Evolutionary conservation across 305 asterid genomes (phyloP).

Genomic region (Striga hermonthica): DNA sequence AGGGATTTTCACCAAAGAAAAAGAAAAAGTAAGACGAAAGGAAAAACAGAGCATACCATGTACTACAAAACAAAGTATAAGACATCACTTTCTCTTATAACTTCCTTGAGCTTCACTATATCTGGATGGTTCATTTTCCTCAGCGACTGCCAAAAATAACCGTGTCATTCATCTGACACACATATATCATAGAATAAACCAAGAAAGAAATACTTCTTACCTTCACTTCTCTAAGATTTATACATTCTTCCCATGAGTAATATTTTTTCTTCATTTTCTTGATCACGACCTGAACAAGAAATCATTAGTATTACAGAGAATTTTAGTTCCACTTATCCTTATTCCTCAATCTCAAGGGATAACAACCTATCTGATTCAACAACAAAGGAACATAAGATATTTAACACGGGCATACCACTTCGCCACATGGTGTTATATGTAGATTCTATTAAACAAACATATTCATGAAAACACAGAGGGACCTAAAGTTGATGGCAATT

Average conservation of each 20-base stretch:
- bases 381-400: background rate
- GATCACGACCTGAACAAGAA: slow-evolving; percentile 71
- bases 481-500: no score
- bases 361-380: background rate
- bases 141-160: slow-evolving; percentile 60
- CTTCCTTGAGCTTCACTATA: slow-evolving; percentile 92
- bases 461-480: no score
- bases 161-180: slow-evolving; percentile 16
- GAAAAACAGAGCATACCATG: background rate
- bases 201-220: slow-evolving; percentile 35
- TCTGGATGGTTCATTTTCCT: slow-evolving; percentile 91
- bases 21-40: background rate
- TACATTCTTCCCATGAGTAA: slow-evolving; percentile 95
- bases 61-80: slow-evolving; percentile 1
- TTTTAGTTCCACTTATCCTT: background rate
- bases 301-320: slow-evolving; percentile 7
- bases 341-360: slow-evolving; percentile 8
- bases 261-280: slow-evolving; percentile 94
- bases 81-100: slow-evolving; percentile 23
- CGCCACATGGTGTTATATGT: no score
- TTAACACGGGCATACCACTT: slow-evolving; percentile 62
- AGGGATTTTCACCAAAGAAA: background rate
- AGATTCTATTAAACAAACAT: no score
- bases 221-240: slow-evolving; percentile 96
- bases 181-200: slow-evolving; percentile 21